Evolutionary conservation across 768 basidiomycete species (phyloP).

Genomic region (Suillus subalutaceus): DNA sequence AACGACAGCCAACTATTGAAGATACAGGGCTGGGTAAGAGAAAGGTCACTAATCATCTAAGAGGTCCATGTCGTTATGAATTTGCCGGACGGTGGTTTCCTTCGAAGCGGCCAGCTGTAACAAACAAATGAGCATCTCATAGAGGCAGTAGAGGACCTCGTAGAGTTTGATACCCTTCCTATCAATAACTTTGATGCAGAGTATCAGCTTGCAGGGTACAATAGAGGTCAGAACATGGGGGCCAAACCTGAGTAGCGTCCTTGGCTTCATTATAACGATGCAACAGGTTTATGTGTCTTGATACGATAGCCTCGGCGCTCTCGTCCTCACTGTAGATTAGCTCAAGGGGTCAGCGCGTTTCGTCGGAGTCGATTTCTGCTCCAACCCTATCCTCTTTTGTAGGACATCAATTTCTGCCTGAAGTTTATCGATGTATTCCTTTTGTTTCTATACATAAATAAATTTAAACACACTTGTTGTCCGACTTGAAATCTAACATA

Average conservation of each 20-base stretch:
- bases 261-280: conserved; percentile 84
- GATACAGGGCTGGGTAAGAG: not conserved
- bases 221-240: not conserved
- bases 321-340: conserved; percentile 38
- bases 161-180: conserved; percentile 58
- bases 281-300: conserved; percentile 68
- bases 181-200: conserved; percentile 64
- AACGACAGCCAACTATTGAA: not conserved
- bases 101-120: conserved; percentile 70
- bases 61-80: conserved; percentile 74
- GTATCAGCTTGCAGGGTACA: not conserved
- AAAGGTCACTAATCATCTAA: conserved; percentile 36
- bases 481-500: conserved; percentile 7
- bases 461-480: not conserved
- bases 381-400: conserved; percentile 50
- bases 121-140: conserved; percentile 18
- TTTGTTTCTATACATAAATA: conserved; percentile 46
- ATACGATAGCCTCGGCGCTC: conserved; percentile 61
- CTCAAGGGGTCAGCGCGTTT: not conserved
- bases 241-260: conserved; percentile 72
- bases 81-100: conserved; percentile 70
- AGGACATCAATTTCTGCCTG: conserved; percentile 51
- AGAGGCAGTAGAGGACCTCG: not conserved
- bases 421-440: conserved; percentile 49
- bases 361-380: conserved; percentile 13